phyloP scores from a whole-genome alignment of 257 asterid species.

The Fraxinus anomala region DNA sequence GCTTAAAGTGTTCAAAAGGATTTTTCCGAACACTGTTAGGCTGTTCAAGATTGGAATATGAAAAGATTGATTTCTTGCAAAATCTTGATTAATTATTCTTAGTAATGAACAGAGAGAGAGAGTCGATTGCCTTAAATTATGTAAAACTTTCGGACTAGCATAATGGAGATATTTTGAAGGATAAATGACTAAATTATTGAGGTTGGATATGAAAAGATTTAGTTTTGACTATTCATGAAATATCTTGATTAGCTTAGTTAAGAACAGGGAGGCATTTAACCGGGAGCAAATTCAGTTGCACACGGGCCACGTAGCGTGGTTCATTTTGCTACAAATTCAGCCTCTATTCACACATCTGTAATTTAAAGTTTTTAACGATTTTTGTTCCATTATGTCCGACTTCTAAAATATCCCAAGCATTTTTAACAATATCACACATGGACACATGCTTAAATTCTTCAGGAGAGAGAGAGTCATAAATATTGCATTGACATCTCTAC shows the following conservation, averaged over 20 bases:
- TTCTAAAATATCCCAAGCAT: too few relatives aligned
- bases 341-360: too few relatives aligned
- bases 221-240: background rate
- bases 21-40: background rate
- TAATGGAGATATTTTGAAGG: background rate
- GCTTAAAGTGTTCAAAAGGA: background rate
- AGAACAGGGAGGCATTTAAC: too few relatives aligned
- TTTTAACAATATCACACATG: too few relatives aligned
- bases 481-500: too few relatives aligned
- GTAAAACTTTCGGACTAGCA: background rate
- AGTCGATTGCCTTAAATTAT: background rate
- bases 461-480: too few relatives aligned
- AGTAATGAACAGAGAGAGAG: background rate
- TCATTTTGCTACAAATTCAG: too few relatives aligned
- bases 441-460: too few relatives aligned
- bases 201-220: background rate
- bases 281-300: too few relatives aligned
- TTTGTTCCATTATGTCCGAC: too few relatives aligned
- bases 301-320: too few relatives aligned
- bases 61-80: slow-evolving; percentile 4
- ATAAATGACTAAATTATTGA: background rate
- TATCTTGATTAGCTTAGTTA: background rate
- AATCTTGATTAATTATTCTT: background rate
- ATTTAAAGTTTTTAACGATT: too few relatives aligned
- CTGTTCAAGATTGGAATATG: slow-evolving; percentile 2